A percentile compares a stretch with the other conserved stretches of the same genome.
Conservation (phyloP, 148 eudicot genomes). For the Fagopyrum homotropicum region DNA sequence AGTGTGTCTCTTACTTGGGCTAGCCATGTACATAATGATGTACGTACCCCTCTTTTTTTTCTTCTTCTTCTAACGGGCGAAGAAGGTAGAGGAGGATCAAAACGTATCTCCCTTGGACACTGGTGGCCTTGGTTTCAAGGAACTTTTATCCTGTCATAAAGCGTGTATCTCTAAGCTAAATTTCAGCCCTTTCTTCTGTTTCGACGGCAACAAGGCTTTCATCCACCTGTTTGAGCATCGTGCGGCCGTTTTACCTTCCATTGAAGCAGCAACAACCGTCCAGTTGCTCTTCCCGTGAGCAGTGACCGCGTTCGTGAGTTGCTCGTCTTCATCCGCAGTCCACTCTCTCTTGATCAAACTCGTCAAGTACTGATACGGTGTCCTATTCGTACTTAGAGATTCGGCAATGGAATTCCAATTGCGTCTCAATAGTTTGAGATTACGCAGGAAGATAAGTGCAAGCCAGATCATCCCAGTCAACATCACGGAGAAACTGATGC, state of each 20-base stretch:
- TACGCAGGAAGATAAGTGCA: constrained; percentile 45
- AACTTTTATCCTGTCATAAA: too few species aligned
- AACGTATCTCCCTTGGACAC: too few species aligned
- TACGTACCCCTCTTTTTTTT: too few species aligned
- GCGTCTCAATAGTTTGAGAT: constrained; percentile 51
- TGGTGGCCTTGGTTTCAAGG: too few species aligned
- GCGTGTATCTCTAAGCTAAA: too few species aligned
- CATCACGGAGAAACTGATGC: constrained; percentile 20
- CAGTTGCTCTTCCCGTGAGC: constrained; percentile 76
- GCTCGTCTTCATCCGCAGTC: constrained; percentile 52
- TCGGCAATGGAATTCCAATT: constrained; percentile 65
- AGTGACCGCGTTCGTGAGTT: constrained; percentile 69
- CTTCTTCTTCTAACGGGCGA: too few species aligned
- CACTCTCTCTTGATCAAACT: constrained; percentile 37
- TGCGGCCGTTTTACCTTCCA: constrained; percentile 84
- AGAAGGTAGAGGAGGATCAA: too few species aligned
- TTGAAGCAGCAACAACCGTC: constrained; percentile 65
- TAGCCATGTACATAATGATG: too few species aligned
- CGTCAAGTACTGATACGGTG: constrained; percentile 78
- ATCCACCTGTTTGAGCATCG: constrained; percentile 96
- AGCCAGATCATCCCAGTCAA: constrained; percentile 75
- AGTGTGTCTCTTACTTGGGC: too few species aligned
- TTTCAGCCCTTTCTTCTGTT: constrained; percentile 54
- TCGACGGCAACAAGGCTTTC: constrained; percentile 69
- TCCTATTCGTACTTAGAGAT: constrained; percentile 56